Conservation (phyloP, 257 asterid genomes). For the Solanum clarkiae region DNA sequence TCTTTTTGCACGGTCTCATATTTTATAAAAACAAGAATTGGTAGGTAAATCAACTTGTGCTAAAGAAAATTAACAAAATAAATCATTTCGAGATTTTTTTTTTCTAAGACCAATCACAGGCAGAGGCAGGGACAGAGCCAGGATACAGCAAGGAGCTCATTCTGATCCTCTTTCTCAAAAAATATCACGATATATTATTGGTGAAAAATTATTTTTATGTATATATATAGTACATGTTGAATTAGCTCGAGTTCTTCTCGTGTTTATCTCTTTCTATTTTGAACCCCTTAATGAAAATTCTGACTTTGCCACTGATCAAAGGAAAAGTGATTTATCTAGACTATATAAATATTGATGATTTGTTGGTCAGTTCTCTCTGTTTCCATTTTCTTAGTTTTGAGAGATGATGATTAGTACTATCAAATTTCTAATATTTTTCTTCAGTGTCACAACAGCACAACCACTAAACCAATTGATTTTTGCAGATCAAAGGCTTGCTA, state of each 20-base stretch:
- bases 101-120: too few relatives aligned
- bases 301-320: rapidly evolving
- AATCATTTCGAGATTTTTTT: background rate
- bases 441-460: background rate
- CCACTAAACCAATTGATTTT: slow-evolving; percentile 22
- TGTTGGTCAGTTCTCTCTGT: background rate
- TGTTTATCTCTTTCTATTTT: too few relatives aligned
- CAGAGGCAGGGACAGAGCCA: too few relatives aligned
- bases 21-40: background rate
- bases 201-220: too few relatives aligned
- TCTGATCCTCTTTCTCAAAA: too few relatives aligned
- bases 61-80: background rate
- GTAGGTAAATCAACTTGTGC: background rate
- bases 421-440: background rate
- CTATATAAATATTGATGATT: background rate
- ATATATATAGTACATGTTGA: too few relatives aligned
- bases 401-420: background rate
- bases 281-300: background rate
- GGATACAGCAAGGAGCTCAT: too few relatives aligned
- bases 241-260: too few relatives aligned
- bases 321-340: background rate
- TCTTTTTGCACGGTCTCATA: background rate
- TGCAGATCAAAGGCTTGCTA: slow-evolving; percentile 48
- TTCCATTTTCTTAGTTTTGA: background rate
- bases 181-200: too few relatives aligned